Percentiles rank a stretch among this genome's conserved stretches.
phyloP scores from a whole-genome alignment of 2,329 filamentous ascomycete genomes.

The Aurifilum marmelostoma region DNA sequence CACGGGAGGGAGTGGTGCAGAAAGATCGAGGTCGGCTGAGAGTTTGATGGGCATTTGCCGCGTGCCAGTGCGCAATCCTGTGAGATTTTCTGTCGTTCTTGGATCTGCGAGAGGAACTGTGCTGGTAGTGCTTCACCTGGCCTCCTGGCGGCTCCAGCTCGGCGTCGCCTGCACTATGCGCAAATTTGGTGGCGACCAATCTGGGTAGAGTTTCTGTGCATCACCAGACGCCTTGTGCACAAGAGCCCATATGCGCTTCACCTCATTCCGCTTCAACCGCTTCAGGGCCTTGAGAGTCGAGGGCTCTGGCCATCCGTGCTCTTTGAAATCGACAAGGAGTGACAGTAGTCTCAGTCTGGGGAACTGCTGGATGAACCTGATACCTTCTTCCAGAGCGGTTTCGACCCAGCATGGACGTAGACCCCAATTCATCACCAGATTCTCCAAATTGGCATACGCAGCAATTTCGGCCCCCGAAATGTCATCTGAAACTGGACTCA shows the following conservation, averaged over 20 bases:
- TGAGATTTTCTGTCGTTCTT: neutral
- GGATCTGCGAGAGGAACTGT: neutral
- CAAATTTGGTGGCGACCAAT: constrained; percentile 23
- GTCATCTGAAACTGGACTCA: constrained; percentile 19
- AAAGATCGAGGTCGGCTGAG: constrained; percentile 50
- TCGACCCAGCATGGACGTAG: constrained; percentile 30
- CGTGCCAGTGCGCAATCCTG: neutral
- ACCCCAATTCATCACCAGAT: constrained; percentile 31
- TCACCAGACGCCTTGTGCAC: constrained; percentile 21
- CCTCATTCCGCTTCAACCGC: constrained; percentile 26
- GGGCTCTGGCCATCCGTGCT: constrained; percentile 28
- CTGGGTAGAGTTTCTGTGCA: constrained; percentile 13
- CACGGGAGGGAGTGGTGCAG: constrained; percentile 77
- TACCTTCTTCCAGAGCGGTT: constrained; percentile 26
- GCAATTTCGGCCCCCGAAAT: constrained; percentile 22
- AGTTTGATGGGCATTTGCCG: neutral
- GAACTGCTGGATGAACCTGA: constrained; percentile 26
- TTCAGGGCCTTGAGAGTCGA: constrained; percentile 21
- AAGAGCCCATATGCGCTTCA: constrained; percentile 27
- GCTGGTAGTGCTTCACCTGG: constrained; percentile 5
- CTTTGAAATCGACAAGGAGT: constrained; percentile 28
- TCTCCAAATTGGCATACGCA: constrained; percentile 22
- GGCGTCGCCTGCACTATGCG: constrained; percentile 27
- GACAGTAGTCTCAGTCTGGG: constrained; percentile 26
- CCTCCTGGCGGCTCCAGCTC: constrained; percentile 25